Base-by-base conservation (phyloP, 352 stramenopile species). In the Globisporangium camurandrum region DNA sequence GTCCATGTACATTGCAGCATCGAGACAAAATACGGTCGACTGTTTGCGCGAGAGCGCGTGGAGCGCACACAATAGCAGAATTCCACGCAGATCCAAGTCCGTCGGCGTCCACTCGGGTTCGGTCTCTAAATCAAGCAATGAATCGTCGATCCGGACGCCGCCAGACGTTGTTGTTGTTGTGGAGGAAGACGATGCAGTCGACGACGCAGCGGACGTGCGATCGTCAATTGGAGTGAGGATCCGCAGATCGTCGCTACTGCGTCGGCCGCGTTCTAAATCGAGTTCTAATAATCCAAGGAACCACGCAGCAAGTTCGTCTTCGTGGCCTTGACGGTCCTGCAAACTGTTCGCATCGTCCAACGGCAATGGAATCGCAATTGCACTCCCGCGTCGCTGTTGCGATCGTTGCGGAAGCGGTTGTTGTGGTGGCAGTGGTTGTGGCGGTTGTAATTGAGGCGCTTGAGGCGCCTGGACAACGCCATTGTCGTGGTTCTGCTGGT, bases 1-100 rank as follows among this genome's bases (percentile, higher is more conserved):
- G 48, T 94, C 83, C 78, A 92, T 91, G 51, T 89, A 79, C 80
- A 91, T 92, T 16, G 83, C 83, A 44, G 76, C 90, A 53, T 94
- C 83, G 31, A 94, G 69, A 38, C 74, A 89, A 38, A 94, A 84
- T 1, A 94, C 61, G 0, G 77, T 85, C 10, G 67, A 66, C 14
- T 67, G 63, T 24, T 86, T 64, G 9, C 81, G 80, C 2, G 78
- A 88, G 54, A 94, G 85, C 3, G 78, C 81, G 30, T 92, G 69
- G 9, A 94, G 62, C 8, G 74, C 76, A 48, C 75, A 92, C 1
- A 94, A 65, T 41, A 94, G 46, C 7, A 94, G 54, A 42, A 92
- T 84, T 3, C 83, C 83, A 12, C 75, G 83, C 11, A 83, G 51
- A 46, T 94, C 83, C 2, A 94, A 54, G 27, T 84, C 73, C 0